phyloP scores from a whole-genome alignment of 2,329 filamentous ascomycete genomes.

The Teratosphaeria epicoccoides region DNA sequence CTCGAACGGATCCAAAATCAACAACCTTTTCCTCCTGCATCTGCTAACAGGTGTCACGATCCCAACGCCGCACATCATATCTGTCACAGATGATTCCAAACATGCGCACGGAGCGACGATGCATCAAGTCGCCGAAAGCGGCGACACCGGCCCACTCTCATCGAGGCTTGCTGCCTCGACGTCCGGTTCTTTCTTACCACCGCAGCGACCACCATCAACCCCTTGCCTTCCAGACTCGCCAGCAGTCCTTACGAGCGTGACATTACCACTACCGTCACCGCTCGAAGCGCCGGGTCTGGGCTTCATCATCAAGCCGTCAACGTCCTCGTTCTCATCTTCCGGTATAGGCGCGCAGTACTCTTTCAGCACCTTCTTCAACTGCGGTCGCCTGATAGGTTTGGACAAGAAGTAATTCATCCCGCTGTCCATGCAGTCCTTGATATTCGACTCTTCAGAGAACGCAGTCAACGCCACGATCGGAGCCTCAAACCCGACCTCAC shows the following conservation, averaged over 20 bases:
- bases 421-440: conserved; percentile 55
- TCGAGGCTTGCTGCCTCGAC: too few relatives aligned
- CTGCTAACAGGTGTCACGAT: too few relatives aligned
- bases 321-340: conserved; percentile 46
- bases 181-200: too few relatives aligned
- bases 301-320: neutral
- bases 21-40: neutral
- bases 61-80: neutral
- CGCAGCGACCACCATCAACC: neutral
- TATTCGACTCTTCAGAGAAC: conserved; percentile 79
- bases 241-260: neutral
- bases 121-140: neutral
- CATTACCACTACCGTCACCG: neutral
- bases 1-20: neutral
- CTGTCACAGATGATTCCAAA: neutral
- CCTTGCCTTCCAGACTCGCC: neutral
- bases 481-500: conserved; percentile 73
- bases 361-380: conserved; percentile 74
- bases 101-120: neutral
- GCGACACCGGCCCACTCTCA: neutral
- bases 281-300: neutral
- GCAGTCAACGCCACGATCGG: conserved; percentile 87
- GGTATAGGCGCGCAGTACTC: conserved; percentile 71
- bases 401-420: conserved; percentile 83
- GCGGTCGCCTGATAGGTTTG: conserved; percentile 67